Conservation (phyloP, 1,284 basidiomycete species). For the Calocybe gambosa region DNA sequence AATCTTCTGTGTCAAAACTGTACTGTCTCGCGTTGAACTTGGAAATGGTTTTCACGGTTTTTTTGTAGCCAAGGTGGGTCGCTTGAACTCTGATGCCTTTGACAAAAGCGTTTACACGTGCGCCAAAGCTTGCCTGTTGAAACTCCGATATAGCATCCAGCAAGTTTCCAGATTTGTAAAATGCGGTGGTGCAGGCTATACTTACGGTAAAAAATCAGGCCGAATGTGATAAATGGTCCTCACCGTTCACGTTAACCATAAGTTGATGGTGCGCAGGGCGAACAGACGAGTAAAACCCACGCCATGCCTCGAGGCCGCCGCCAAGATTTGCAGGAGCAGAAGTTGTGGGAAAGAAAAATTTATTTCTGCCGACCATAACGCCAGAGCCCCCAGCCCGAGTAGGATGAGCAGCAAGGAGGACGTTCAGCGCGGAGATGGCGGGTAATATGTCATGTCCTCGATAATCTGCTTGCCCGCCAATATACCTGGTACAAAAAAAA, state of each 20-base stretch:
- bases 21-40: constrained; percentile 42
- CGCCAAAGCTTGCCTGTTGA: constrained; percentile 42
- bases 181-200: constrained; percentile 66
- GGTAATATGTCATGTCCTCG: constrained; percentile 61
- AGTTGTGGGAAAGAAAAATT: constrained; percentile 63
- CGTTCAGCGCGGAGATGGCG: constrained; percentile 65
- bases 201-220: constrained; percentile 3
- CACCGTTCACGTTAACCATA: constrained; percentile 73
- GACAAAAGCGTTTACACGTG: constrained; percentile 45
- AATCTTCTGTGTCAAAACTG: constrained; percentile 49
- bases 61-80: constrained; percentile 51
- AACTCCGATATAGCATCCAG: constrained; percentile 53
- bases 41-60: constrained; percentile 51
- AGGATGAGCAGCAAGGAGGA: constrained; percentile 60
- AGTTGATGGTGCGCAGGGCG: constrained; percentile 65
- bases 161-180: constrained; percentile 61
- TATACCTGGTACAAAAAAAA: constrained; percentile 26
- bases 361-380: constrained; percentile 68
- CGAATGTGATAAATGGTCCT: constrained; percentile 7
- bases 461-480: constrained; percentile 53
- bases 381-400: constrained; percentile 53
- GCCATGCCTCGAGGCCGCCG: constrained; percentile 62
- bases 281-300: constrained; percentile 72
- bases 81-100: constrained; percentile 55
- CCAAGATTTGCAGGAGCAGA: constrained; percentile 42